phyloP scores from a whole-genome alignment of 352 stramenopile species.

The Globisporangium carolinianum region DNA sequence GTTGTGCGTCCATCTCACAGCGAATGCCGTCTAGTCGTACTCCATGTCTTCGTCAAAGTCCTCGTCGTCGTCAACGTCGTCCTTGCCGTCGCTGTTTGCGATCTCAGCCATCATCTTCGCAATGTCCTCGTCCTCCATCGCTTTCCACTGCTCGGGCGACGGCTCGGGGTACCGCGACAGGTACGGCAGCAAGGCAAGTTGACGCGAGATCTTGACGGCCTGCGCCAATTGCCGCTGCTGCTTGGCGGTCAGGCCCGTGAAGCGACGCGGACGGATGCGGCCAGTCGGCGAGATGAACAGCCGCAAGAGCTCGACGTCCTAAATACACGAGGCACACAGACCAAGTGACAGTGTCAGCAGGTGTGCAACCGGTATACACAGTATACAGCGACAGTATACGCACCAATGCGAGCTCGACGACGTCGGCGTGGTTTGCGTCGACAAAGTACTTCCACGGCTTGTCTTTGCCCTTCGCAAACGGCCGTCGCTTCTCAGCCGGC shows the following conservation, averaged over 20 bases:
- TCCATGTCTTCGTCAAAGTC: conserved; percentile 66
- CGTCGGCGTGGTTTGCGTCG: conserved; percentile 59
- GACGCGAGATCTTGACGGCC: conserved; percentile 72
- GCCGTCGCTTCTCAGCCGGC: conserved; percentile 49
- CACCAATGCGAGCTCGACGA: conserved; percentile 69
- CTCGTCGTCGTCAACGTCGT: conserved; percentile 33
- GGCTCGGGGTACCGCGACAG: conserved; percentile 76
- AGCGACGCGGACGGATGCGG: conserved; percentile 73
- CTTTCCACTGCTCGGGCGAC: conserved; percentile 73
- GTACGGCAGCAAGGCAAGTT: conserved; percentile 68
- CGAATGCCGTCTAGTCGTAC: conserved; percentile 33
- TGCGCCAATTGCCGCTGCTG: conserved; percentile 76
- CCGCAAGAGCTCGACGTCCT: conserved; percentile 72
- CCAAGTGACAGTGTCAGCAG: neutral
- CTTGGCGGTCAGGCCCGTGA: conserved; percentile 76
- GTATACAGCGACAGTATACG: neutral
- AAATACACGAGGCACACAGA: neutral
- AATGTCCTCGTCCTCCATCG: conserved; percentile 76
- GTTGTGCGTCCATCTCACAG: no score
- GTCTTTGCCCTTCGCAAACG: conserved; percentile 40
- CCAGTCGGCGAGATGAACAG: conserved; percentile 81
- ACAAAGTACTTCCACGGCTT: conserved; percentile 83
- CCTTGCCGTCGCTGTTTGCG: conserved; percentile 40
- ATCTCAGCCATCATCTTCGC: conserved; percentile 45
- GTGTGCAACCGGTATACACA: neutral